phyloP scores from a whole-genome alignment of 2,329 filamentous ascomycete genomes.

The Botrytis byssoidea region DNA sequence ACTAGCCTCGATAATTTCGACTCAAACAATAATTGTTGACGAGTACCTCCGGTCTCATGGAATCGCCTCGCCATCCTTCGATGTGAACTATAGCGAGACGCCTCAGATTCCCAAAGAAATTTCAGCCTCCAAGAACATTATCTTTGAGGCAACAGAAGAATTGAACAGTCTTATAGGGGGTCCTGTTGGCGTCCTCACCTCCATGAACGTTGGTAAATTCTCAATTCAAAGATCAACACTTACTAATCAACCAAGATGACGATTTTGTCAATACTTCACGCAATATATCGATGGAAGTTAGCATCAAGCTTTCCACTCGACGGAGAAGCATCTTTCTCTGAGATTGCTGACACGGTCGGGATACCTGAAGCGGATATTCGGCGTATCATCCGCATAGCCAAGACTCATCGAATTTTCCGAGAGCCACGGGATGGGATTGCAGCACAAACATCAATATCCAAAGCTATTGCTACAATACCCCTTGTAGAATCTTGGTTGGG shows the following conservation, averaged over 20 bases:
- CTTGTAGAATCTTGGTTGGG: too few relatives aligned
- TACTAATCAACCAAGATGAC: not conserved
- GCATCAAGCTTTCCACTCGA: too few relatives aligned
- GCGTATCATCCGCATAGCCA: too few relatives aligned
- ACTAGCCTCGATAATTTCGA: constrained; percentile 4
- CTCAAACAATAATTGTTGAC: not conserved
- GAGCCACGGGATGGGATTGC: too few relatives aligned
- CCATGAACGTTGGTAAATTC: not conserved
- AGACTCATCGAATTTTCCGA: too few relatives aligned
- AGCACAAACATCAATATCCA: too few relatives aligned
- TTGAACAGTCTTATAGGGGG: not conserved
- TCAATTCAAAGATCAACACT: not conserved
- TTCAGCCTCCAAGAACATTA: not conserved
- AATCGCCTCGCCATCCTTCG: constrained; percentile 5
- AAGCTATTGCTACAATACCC: too few relatives aligned
- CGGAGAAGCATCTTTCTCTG: too few relatives aligned
- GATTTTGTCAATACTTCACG: too few relatives aligned
- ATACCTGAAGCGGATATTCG: too few relatives aligned
- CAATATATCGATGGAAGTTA: too few relatives aligned
- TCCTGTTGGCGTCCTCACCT: not conserved
- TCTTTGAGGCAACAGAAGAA: not conserved
- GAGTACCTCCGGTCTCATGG: not conserved
- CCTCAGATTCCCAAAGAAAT: not conserved
- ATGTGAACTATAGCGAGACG: not conserved
- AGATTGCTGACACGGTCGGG: too few relatives aligned